phyloP scores from a whole-genome alignment of 2,329 filamentous ascomycete species.

The Arthrobotrys entomopaga region DNA sequence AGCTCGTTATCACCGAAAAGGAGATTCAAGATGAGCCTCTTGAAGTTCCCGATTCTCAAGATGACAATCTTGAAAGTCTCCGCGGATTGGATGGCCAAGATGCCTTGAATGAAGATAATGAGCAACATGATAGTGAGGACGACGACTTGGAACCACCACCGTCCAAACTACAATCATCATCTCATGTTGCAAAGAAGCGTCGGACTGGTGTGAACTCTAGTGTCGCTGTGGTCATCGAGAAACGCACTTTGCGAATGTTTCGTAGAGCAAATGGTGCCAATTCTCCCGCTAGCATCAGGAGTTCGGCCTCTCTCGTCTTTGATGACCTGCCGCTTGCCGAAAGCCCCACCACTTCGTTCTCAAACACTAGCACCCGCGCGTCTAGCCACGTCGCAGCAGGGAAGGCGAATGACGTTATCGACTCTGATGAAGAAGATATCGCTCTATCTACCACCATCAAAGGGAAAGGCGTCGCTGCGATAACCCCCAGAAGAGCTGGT shows the following conservation, averaged over 20 bases:
- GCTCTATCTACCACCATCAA: constrained; percentile 36
- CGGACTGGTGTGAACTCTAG: constrained; percentile 33
- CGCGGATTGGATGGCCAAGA: constrained; percentile 2
- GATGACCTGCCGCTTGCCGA: constrained; percentile 15
- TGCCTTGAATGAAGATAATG: neutral
- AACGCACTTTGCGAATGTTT: constrained; percentile 4
- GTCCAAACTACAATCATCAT: neutral
- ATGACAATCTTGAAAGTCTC: neutral
- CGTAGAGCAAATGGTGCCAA: neutral
- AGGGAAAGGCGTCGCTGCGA: constrained; percentile 26
- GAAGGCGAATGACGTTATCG: neutral
- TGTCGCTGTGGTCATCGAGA: constrained; percentile 47
- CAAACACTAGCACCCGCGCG: constrained; percentile 36
- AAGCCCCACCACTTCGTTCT: constrained; percentile 30
- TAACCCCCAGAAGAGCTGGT: constrained; percentile 14
- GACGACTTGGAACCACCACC: neutral
- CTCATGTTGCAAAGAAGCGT: constrained; percentile 34
- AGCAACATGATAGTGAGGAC: neutral
- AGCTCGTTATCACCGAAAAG: constrained; percentile 21
- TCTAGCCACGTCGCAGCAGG: constrained; percentile 27
- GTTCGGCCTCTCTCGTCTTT: constrained; percentile 23
- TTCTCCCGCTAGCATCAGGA: constrained; percentile 12
- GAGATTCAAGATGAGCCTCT: neutral
- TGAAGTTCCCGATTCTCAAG: constrained; percentile 10
- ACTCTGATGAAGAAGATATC: constrained; percentile 27